Percentiles rank a stretch among this genome's conserved stretches.
These are phyloP conservation scores for Leccinum sublutescens DNA, from an alignment of 768 basidiomycete genomes.

Conservation along the genomic window DNA sequence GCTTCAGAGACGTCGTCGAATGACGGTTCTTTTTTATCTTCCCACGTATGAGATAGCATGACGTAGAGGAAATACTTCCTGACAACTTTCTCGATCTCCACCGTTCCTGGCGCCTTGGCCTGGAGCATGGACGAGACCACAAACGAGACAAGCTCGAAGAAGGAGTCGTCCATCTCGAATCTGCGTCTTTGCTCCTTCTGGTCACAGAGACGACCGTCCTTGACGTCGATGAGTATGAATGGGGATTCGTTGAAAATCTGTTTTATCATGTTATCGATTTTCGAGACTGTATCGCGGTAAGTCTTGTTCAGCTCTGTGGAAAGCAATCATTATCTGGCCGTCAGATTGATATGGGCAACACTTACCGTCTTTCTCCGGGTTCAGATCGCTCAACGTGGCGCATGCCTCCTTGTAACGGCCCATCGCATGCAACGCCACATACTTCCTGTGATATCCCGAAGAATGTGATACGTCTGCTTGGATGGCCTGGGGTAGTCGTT, in stretches of 20 bases:
- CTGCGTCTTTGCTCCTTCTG: background rate
- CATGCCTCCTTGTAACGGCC: background rate
- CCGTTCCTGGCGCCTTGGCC: background rate
- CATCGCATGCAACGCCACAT: background rate
- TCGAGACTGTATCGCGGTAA: background rate
- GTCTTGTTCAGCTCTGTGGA: slow-evolving; percentile 1
- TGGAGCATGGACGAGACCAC: background rate
- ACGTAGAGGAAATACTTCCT: background rate
- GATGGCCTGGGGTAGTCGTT: slow-evolving; percentile 6
- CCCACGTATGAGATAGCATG: background rate
- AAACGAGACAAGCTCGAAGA: background rate
- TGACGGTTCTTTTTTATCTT: background rate
- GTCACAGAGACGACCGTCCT: slow-evolving; percentile 1
- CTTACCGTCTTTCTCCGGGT: background rate
- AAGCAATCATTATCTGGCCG: background rate
- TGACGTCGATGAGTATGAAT: slow-evolving; percentile 12
- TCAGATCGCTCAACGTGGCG: background rate
- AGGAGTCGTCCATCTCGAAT: background rate
- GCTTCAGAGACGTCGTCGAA: background rate
- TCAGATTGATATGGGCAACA: background rate
- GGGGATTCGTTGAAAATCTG: background rate
- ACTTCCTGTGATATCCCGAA: slow-evolving; percentile 4
- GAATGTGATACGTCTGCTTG: background rate
- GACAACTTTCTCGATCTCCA: background rate
- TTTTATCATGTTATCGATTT: background rate